These are phyloP conservation scores for Senna siamea DNA, from an alignment of 306 rosid genomes.

Conservation along the genomic window DNA sequence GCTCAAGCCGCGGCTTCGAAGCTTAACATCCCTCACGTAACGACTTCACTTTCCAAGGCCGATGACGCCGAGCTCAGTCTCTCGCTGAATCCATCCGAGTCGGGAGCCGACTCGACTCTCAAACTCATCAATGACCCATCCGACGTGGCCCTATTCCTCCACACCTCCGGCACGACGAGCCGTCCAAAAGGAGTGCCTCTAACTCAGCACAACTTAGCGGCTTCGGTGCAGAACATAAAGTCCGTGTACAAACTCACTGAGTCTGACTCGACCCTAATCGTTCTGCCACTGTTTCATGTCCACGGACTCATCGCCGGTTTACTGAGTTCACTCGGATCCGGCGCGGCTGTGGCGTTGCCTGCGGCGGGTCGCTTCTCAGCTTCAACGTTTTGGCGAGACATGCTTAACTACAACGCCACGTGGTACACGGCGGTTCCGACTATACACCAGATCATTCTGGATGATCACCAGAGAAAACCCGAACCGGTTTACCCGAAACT, in stretches of 20 bases:
- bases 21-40: slow-evolving; percentile 57
- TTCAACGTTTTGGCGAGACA: slow-evolving; percentile 82
- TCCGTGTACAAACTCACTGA: slow-evolving; percentile 76
- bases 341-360: slow-evolving; percentile 68
- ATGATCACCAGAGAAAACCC: slow-evolving; percentile 69
- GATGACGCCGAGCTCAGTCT: slow-evolving; percentile 41
- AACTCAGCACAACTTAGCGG: slow-evolving; percentile 76
- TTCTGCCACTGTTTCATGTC: slow-evolving; percentile 85
- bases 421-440: slow-evolving; percentile 98
- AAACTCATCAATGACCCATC: slow-evolving; percentile 53
- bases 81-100: slow-evolving; percentile 28
- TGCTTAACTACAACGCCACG: slow-evolving; percentile 65
- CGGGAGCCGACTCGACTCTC: slow-evolving; percentile 22
- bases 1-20: slow-evolving; percentile 69
- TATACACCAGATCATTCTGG: slow-evolving; percentile 90
- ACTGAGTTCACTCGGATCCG: slow-evolving; percentile 67
- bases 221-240: slow-evolving; percentile 69
- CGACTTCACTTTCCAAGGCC: slow-evolving; percentile 45
- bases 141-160: slow-evolving; percentile 89
- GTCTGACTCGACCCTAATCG: slow-evolving; percentile 78
- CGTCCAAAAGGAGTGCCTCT: slow-evolving; percentile 92
- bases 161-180: slow-evolving; percentile 97
- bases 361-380: slow-evolving; percentile 86
- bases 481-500: slow-evolving; percentile 72
- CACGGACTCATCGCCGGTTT: slow-evolving; percentile 78